Evolutionary conservation across 2,329 filamentous ascomycete genomes (phyloP).

Genomic region (Curvularia eragrostidis): DNA sequence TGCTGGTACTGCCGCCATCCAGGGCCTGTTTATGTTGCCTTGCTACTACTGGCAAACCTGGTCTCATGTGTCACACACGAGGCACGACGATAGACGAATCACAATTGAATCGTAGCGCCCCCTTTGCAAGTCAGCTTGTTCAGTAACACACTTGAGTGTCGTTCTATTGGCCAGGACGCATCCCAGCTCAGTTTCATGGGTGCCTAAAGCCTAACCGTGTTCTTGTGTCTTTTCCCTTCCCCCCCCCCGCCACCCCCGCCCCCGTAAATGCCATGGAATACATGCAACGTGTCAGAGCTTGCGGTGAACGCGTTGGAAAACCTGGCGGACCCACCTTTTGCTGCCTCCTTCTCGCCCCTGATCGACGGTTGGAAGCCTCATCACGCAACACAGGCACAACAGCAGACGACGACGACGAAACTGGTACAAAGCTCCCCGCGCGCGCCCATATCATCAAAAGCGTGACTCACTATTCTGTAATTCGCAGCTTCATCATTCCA

Average conservation of each 20-base stretch:
- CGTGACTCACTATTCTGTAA: neutral
- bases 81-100: slow-evolving; percentile 3
- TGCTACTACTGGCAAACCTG: neutral
- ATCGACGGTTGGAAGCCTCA: neutral
- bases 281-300: slow-evolving; percentile 25
- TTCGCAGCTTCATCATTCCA: neutral
- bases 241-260: too few species aligned
- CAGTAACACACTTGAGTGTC: neutral
- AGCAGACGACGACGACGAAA: neutral
- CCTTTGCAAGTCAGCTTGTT: neutral
- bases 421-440: too few species aligned
- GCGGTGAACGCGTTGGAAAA: neutral
- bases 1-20: too few species aligned
- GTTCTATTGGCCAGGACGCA: neutral
- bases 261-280: slow-evolving; percentile 21
- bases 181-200: neutral
- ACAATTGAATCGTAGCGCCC: slow-evolving; percentile 17
- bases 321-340: neutral
- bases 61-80: slow-evolving; percentile 19
- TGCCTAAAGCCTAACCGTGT: neutral
- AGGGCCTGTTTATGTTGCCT: too few species aligned
- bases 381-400: neutral
- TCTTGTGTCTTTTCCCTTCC: neutral
- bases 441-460: neutral
- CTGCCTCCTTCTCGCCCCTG: neutral